Evolutionary conservation across 371 early-diverging fungal species (phyloP), one percentile per base, ranked within the genome.

Genomic region (Mortierella sp.): DNA sequence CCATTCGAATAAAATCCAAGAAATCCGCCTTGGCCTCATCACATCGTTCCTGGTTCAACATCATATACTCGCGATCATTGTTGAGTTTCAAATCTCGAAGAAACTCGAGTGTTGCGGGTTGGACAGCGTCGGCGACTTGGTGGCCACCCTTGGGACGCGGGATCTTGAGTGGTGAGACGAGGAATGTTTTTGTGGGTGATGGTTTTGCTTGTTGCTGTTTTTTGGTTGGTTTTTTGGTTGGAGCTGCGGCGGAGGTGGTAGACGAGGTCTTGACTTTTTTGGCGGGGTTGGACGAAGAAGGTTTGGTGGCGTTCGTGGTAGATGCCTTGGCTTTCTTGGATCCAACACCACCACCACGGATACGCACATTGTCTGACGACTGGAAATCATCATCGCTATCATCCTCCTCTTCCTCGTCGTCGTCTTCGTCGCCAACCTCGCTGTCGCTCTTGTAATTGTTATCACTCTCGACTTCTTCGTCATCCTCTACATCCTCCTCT

Each of bases 61-160:
- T 82, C 89, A 92, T 91, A 75, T 90, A 93, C 34, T 90, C 91
- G 5, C 92, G 88, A 55, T 91, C 87, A 65, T 93, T 93, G 71
- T 93, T 91, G 47, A 83, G 85, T 13, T 80, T 89, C 10, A 93
- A 80, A 47, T 90, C 89, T 0, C 90, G 87, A 48, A 93, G 72
- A 65, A 93, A 92, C 71, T 89, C 84, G 1, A 93, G 82, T 26
- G 88, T 87, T 34, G 89, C 88, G 0, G 92, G 91, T 28, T 90
- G 88, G 44, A 93, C 74, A 13, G 93, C 90, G 77, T 93, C 93
- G 14, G 11, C 92, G 78, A 77, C 90, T 88, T 0, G 92, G 92
- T 1, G 13, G 0, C 89, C 79, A 0, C 89, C 90, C 73, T 87
- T 84, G 7, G 92, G 92, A 0, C 79, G 88, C 9, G 91, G 92